Percentiles rank a stretch among this genome's conserved stretches.
phyloP scores from a whole-genome alignment of 208 protist species.

The Acanthamoeba healyi region DNA sequence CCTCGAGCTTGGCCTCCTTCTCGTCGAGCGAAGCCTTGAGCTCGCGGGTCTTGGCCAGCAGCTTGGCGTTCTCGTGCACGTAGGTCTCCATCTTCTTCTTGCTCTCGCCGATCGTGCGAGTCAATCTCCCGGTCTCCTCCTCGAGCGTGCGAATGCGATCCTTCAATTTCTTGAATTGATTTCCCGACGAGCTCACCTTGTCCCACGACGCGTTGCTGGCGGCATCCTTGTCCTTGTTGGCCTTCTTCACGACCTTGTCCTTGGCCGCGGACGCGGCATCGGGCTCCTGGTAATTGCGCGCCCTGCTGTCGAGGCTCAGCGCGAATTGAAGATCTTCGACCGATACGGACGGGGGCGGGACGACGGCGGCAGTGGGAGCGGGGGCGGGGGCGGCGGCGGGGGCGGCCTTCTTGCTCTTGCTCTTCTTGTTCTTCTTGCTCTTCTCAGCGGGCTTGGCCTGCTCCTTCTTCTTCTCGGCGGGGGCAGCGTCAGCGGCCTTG shows the following conservation, averaged over 20 bases:
- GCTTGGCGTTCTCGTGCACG: constrained; percentile 6
- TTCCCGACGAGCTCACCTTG: constrained; percentile 21
- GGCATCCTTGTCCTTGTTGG: background rate
- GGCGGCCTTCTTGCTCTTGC: background rate
- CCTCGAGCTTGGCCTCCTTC: constrained; percentile 52
- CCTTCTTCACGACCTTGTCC: constrained; percentile 4
- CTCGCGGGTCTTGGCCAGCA: background rate
- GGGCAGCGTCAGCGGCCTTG: background rate
- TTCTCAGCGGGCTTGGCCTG: background rate
- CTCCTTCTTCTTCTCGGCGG: background rate
- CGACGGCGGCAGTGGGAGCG: background rate
- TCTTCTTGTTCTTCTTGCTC: constrained; percentile 15
- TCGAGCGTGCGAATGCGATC: constrained; percentile 19
- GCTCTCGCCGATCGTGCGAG: background rate
- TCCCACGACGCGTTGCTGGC: background rate
- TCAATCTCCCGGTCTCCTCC: background rate
- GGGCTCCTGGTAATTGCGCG: constrained; percentile 32
- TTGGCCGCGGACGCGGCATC: background rate
- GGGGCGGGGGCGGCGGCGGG: background rate
- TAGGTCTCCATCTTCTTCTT: constrained; percentile 36
- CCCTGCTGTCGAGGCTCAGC: constrained; percentile 29
- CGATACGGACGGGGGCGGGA: background rate
- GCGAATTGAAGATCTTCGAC: constrained; percentile 33
- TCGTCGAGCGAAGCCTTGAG: constrained; percentile 37
- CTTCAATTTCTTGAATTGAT: constrained; percentile 60